These are phyloP conservation scores for Xylaria castorea DNA, from an alignment of 495 filamentous ascomycete species.

Conservation along the genomic window DNA sequence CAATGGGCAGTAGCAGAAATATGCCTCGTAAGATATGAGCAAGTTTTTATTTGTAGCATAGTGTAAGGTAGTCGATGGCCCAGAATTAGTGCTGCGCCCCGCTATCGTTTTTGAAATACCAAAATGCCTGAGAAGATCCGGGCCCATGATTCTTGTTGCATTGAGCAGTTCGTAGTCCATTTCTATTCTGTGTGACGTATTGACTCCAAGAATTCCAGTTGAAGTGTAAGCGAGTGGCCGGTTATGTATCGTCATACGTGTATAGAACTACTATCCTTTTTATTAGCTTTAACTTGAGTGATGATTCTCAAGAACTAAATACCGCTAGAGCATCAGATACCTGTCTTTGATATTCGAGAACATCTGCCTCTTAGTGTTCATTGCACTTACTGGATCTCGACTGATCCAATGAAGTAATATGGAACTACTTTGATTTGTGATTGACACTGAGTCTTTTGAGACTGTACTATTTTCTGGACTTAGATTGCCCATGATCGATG, in stretches of 20 bases:
- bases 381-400: neutral
- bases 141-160: slow-evolving; percentile 19
- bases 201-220: slow-evolving; percentile 20
- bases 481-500: slow-evolving; percentile 1
- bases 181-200: neutral
- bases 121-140: slow-evolving; percentile 11
- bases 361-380: neutral
- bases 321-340: neutral
- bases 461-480: neutral
- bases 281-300: neutral
- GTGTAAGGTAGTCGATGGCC: neutral
- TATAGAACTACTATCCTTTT: neutral
- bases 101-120: slow-evolving; percentile 18
- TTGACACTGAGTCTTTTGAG: slow-evolving; percentile 3
- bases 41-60: slow-evolving; percentile 23
- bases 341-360: neutral
- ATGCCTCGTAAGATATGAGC: slow-evolving; percentile 14
- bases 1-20: neutral
- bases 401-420: neutral
- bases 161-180: neutral
- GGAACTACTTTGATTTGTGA: slow-evolving; percentile 9
- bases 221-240: slow-evolving; percentile 11
- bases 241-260: slow-evolving; percentile 12
- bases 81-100: slow-evolving; percentile 15
- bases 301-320: neutral